Percentiles rank a stretch among this genome's conserved stretches.
phyloP scores from a whole-genome alignment of 2,329 filamentous ascomycete species.

The Ophiocordyceps robertsii region DNA sequence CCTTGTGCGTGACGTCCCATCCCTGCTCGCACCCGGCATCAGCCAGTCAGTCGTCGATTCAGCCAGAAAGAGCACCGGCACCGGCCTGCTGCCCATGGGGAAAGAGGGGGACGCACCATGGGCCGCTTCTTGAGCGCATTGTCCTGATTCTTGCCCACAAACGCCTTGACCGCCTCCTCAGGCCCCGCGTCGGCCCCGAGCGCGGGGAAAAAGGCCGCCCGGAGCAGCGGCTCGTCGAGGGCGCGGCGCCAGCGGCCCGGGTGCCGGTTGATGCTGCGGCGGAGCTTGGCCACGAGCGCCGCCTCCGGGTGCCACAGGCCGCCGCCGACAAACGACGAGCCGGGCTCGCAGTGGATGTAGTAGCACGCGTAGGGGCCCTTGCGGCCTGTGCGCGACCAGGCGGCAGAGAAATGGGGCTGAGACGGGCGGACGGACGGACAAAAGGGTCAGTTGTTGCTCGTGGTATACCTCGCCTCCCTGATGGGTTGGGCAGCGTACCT shows the following conservation, averaged over 20 bases:
- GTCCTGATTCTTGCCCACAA: slow-evolving; percentile 54
- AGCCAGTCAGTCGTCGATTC: background rate
- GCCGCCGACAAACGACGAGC: slow-evolving; percentile 60
- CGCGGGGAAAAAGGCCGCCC: slow-evolving; percentile 47
- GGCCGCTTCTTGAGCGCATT: slow-evolving; percentile 76
- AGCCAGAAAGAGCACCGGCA: background rate
- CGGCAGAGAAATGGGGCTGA: slow-evolving; percentile 64
- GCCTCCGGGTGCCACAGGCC: slow-evolving; percentile 72
- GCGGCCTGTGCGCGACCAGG: slow-evolving; percentile 75
- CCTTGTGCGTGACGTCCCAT: slow-evolving; percentile 58
- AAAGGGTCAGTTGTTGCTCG: background rate
- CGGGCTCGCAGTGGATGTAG: slow-evolving; percentile 72
- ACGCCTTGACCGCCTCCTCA: slow-evolving; percentile 52
- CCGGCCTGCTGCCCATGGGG: background rate
- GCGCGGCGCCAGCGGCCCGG: slow-evolving; percentile 57
- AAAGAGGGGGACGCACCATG: slow-evolving; percentile 44
- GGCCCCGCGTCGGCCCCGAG: slow-evolving; percentile 14
- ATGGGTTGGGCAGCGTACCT: slow-evolving; percentile 17
- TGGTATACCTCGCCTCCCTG: too few relatives aligned
- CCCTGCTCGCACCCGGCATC: slow-evolving; percentile 35
- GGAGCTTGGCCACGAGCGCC: slow-evolving; percentile 49
- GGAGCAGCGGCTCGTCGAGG: slow-evolving; percentile 47
- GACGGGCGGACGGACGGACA: too few relatives aligned
- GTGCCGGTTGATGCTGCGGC: slow-evolving; percentile 61
- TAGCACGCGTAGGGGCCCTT: slow-evolving; percentile 84